Base-by-base conservation (phyloP, 2,329 filamentous ascomycete genomes). In the Sphaceloma murrayae region DNA sequence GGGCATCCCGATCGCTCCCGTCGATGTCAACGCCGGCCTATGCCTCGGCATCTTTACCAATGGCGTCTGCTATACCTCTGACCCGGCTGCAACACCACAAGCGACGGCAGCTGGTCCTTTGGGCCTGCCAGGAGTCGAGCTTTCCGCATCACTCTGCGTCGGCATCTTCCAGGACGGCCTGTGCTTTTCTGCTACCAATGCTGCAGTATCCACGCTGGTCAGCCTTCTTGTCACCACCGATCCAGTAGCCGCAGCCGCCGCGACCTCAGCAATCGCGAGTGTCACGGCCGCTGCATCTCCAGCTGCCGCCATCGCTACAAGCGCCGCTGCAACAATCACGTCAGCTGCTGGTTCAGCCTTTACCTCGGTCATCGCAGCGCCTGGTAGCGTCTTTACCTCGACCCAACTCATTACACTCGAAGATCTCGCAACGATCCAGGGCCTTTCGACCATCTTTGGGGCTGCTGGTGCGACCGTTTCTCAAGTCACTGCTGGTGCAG, bases 11-110 rank as follows among this genome's bases (percentile, higher is more conserved):
- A 13, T 45, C 19, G 13, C 42, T n/a, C 30, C 42, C 16, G 30
- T 45, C 19, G 42, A 32, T 17, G 42, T 34, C 42, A 45, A 32
- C 11, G 42, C 42, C 29, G 42, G 29, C 13, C 29, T 36, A 5
- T 45, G 42, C 31, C 18, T 45, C 18, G 42, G 42, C 31, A 45
- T 45, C 42, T 34, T 45, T 21, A 45, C 42, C 31, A 27, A 45
- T 11, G 42, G 42, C 5, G 31, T 45, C 42, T 45, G 42, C 31
- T 45, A 45, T 24, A 45, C 30, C 7, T 45, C 42, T 9, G 31
- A 45, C 22, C 29, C 42, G 18, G 42, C 42, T n/a, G 42, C 42
- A 19, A 27, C 19, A 19, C 32, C 42, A 16, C 42, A 45, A 34
- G 29, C 42, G 13, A 45, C 42, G 13, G 42, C 31, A 5, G 30